Evolutionary conservation across 495 filamentous ascomycete species (phyloP).

Genomic region (Lasiosphaeria hispida): DNA sequence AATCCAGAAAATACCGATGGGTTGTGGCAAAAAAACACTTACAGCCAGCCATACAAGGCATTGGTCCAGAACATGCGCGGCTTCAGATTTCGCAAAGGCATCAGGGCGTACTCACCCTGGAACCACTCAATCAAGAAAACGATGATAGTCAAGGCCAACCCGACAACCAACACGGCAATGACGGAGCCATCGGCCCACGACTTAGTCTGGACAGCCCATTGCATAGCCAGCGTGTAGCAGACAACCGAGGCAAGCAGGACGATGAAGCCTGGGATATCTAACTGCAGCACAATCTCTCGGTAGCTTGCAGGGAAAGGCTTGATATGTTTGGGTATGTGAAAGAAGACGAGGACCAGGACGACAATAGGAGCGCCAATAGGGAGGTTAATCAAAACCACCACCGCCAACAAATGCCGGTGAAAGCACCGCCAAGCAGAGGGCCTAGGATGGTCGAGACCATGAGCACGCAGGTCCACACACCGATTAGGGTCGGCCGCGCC

Average conservation of each 20-base stretch:
- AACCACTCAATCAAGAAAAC: constrained; percentile 31
- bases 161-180: constrained; percentile 47
- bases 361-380: constrained; percentile 58
- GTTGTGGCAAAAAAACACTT: too few species aligned
- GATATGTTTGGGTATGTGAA: constrained; percentile 43
- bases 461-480: constrained; percentile 40
- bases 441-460: constrained; percentile 38
- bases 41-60: constrained; percentile 29
- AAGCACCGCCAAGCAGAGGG: constrained; percentile 57
- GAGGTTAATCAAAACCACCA: constrained; percentile 68
- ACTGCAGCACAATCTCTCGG: constrained; percentile 39
- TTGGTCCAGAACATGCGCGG: constrained; percentile 37
- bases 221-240: constrained; percentile 45
- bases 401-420: constrained; percentile 63
- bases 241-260: constrained; percentile 46
- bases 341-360: constrained; percentile 45
- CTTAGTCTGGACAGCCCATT: constrained; percentile 47
- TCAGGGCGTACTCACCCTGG: constrained; percentile 33
- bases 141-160: constrained; percentile 25
- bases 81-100: constrained; percentile 38
- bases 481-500: constrained; percentile 38
- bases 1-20: too few species aligned
- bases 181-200: constrained; percentile 43
- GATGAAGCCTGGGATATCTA: constrained; percentile 30
- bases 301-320: constrained; percentile 24